Conservation (phyloP, 2,329 filamentous ascomycete genomes). For the Cercospora citrullina region DNA sequence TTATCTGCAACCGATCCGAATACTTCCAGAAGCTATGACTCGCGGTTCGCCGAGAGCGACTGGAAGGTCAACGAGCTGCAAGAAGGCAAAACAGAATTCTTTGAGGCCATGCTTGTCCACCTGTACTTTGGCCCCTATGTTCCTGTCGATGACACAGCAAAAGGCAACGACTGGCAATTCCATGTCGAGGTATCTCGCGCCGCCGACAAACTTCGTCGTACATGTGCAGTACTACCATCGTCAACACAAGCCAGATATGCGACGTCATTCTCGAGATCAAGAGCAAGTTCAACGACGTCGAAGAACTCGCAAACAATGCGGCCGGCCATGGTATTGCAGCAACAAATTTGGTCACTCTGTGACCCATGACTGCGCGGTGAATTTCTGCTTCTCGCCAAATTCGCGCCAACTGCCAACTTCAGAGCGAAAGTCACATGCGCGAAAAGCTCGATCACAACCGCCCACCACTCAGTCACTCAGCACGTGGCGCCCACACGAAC, state of each 20-base stretch:
- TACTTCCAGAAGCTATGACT: no score
- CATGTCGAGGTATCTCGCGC: not conserved
- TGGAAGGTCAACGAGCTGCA: no score
- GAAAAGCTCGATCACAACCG: no score
- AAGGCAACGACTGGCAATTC: not conserved
- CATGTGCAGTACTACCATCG: not conserved
- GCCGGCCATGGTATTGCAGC: not conserved
- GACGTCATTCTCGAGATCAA: not conserved
- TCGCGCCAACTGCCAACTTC: no score
- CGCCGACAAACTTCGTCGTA: not conserved
- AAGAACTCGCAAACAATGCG: not conserved
- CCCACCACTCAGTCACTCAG: no score
- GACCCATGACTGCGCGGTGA: no score
- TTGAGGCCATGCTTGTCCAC: not conserved
- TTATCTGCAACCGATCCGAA: no score
- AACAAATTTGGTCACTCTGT: not conserved
- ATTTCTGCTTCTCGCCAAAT: no score
- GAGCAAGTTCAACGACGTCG: not conserved
- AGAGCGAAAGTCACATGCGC: no score
- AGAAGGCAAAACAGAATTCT: no score
- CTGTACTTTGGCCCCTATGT: not conserved
- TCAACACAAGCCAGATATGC: not conserved
- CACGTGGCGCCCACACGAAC: no score
- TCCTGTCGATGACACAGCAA: not conserved
- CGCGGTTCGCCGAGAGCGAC: no score